Base-by-base conservation (phyloP, 306 rosid genomes). In the Psophocarpus tetragonolobus region DNA sequence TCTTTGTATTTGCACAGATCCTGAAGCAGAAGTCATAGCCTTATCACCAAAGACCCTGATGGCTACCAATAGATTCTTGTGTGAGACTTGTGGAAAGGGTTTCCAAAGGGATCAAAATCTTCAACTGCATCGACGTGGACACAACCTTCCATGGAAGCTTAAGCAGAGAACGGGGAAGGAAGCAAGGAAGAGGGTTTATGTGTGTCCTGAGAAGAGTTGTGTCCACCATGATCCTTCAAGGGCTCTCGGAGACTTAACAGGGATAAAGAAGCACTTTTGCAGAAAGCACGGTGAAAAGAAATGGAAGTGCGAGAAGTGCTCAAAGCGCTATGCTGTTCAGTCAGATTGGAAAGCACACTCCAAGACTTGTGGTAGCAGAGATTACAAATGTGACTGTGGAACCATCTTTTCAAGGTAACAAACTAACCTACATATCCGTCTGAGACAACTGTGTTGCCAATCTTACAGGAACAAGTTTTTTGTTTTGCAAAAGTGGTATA, bases 201-300 rank as follows among this genome's bases (percentile, higher is more conserved):
- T 93, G 2, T 93, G 98, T 54, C 98, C 98, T 0, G 98, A 93
- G 42, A 93, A 87, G 78, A 91, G 51, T 50, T 93, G 98, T 24
- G 96, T 93, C 1, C 98, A 93, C 39, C 77, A 91, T 15, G 91
- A 91, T 36, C 88, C 98, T 63, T 89, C 93, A 1, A 84, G 98
- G 75, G 98, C 98, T 12, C 86, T 91, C 11, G 98, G 98, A 50
- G 98, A 93, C 76, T 82, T 93, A 20, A 93, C 98, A 2, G 96
- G 98, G n/a, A 91, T 93, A 12, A 93, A 93, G 71, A 93, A 93
- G 84, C 98, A 93, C 93, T 93, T 93, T n/a, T 91, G 98, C 62
- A 71, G 97, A 48, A 93, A 93, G 81, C 97, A 93, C 23, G 97
- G 97, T 0, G 97, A 93, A 83, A 93, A 93, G 91, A 93, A 90